These are phyloP conservation scores for Rubroshorea leprosula DNA, from an alignment of 345 rosid genomes.

Conservation along the genomic window DNA sequence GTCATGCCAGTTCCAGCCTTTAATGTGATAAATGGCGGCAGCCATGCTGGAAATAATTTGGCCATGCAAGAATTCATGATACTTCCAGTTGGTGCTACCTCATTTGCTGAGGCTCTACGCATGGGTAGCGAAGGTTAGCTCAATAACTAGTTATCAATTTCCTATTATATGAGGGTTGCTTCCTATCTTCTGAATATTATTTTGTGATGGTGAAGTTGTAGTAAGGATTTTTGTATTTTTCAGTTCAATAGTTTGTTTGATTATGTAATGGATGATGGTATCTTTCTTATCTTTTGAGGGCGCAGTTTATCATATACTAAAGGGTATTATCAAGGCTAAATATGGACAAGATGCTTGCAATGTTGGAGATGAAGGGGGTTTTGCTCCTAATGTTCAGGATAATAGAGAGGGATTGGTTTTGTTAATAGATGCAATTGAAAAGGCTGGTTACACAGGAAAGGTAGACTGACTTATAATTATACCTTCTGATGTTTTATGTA, in stretches of 20 bases:
- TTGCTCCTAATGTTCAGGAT: conserved; percentile 98
- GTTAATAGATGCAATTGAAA: conserved; percentile 93
- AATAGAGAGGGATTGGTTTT: conserved; percentile 93
- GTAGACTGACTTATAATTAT: conserved; percentile 25
- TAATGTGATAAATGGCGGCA: conserved; percentile 94
- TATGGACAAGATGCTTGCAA: conserved; percentile 99
- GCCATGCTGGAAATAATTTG: conserved; percentile 94
- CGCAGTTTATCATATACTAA: conserved; percentile 79
- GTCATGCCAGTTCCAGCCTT: conserved; percentile 98
- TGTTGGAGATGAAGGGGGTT: conserved; percentile 98
- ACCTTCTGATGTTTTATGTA: background rate
- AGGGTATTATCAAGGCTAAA: conserved; percentile 82
- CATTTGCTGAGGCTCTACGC: conserved; percentile 78
- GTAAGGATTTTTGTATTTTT: background rate
- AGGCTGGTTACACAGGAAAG: conserved; percentile 94
- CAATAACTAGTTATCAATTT: background rate
- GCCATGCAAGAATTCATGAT: conserved; percentile 99
- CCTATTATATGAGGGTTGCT: background rate
- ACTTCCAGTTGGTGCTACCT: conserved; percentile 81
- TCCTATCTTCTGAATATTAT: background rate
- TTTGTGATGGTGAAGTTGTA: background rate
- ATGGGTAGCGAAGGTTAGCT: conserved; percentile 97
- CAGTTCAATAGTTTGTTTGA: background rate
- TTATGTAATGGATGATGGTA: background rate
- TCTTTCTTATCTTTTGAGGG: conserved; percentile 10